Evolutionary conservation across 1,139 yeast species (phyloP).

Genomic region (Hyphopichia wangnamkhiaoensis): DNA sequence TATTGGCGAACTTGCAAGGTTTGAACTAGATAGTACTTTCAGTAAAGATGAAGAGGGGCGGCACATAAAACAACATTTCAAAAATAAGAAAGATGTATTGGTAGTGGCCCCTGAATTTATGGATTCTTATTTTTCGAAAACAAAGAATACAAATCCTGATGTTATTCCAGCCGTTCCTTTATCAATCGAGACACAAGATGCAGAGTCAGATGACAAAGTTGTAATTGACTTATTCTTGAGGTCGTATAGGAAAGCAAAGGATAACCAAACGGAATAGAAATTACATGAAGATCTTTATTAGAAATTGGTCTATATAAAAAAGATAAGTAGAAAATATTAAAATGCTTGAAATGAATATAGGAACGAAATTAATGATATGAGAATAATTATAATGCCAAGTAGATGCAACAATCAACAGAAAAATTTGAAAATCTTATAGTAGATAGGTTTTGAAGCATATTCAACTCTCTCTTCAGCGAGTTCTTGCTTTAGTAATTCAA

Average conservation of each 20-base stretch:
- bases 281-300: too few relatives aligned
- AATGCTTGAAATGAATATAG: too few relatives aligned
- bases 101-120: constrained; percentile 3
- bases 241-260: background rate
- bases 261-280: background rate
- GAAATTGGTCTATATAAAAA: too few relatives aligned
- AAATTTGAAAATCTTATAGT: constrained; percentile 33
- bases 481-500: constrained; percentile 46
- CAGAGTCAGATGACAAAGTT: constrained; percentile 3
- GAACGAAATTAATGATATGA: background rate
- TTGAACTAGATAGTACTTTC: constrained; percentile 3
- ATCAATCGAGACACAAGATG: constrained; percentile 2
- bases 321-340: too few relatives aligned
- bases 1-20: constrained; percentile 3
- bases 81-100: background rate
- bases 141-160: constrained; percentile 1
- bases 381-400: too few relatives aligned
- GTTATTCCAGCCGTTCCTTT: background rate
- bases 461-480: constrained; percentile 42
- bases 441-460: constrained; percentile 28
- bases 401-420: constrained; percentile 30
- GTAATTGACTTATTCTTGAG: constrained; percentile 2
- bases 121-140: constrained; percentile 2
- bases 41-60: background rate
- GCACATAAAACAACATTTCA: constrained; percentile 1